Evolutionary conservation across 495 filamentous ascomycete genomes (phyloP).

Genomic region (Lineolata rhizophorae): DNA sequence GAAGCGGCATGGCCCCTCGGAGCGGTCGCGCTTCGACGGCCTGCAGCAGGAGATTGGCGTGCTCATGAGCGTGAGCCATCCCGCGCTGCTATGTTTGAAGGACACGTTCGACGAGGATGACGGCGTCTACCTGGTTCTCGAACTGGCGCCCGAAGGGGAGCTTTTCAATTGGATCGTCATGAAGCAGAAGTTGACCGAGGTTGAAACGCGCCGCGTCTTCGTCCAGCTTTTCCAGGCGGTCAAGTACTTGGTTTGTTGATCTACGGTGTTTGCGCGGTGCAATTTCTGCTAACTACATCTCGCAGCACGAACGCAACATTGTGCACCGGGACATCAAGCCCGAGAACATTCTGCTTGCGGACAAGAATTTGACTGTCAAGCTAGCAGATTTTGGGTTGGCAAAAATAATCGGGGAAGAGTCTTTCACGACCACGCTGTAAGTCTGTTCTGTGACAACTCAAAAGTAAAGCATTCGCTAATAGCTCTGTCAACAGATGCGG

Average conservation of each 20-base stretch:
- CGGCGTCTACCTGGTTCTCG: constrained; percentile 77
- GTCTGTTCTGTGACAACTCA: constrained; percentile 12
- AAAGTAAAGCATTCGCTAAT: constrained; percentile 7
- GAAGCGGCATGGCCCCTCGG: constrained; percentile 53
- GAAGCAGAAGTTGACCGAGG: constrained; percentile 70
- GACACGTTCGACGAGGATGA: constrained; percentile 86
- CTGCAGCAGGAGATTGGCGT: constrained; percentile 92
- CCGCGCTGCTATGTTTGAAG: constrained; percentile 84
- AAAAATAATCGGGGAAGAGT: constrained; percentile 97
- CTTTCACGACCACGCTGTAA: constrained; percentile 85
- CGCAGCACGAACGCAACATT: constrained; percentile 86
- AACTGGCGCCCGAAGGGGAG: constrained; percentile 81
- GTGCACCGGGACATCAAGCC: constrained; percentile 98
- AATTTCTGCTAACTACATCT: constrained; percentile 9
- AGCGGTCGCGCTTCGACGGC: constrained; percentile 60
- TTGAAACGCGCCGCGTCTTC: constrained; percentile 69
- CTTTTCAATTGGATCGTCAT: constrained; percentile 84
- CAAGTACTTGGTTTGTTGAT: constrained; percentile 70
- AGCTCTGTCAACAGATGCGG: constrained; percentile 44
- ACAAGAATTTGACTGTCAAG: constrained; percentile 71
- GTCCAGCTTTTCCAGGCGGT: constrained; percentile 79
- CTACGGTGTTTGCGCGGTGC: constrained; percentile 1
- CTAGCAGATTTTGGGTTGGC: constrained; percentile 93
- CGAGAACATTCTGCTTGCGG: constrained; percentile 82
- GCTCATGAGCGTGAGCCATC: constrained; percentile 87